phyloP scores from a whole-genome alignment of 2,329 filamentous ascomycete genomes.

The Fonsecaea nubica region DNA sequence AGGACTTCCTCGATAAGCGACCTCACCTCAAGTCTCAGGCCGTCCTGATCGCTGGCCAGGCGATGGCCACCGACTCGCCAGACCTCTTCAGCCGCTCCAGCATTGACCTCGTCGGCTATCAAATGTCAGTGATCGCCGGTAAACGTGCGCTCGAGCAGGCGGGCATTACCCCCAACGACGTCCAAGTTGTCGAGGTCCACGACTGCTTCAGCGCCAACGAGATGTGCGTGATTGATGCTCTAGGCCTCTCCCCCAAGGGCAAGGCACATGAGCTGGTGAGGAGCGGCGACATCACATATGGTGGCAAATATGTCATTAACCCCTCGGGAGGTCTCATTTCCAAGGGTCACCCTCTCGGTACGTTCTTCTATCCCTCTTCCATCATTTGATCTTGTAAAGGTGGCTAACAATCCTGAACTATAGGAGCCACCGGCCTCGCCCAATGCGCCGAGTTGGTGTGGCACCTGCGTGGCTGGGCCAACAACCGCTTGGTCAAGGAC shows the following conservation, averaged over 20 bases:
- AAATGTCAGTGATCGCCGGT: conserved; percentile 78
- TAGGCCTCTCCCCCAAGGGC: conserved; percentile 77
- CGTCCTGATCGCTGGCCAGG: conserved; percentile 87
- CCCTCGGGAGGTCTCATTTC: conserved; percentile 93
- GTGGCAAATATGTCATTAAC: conserved; percentile 81
- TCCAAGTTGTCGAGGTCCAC: conserved; percentile 88
- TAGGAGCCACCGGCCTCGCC: conserved; percentile 80
- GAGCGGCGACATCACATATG: conserved; percentile 87
- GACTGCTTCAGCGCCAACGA: conserved; percentile 98
- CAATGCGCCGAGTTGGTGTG: conserved; percentile 95
- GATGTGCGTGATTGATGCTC: conserved; percentile 85
- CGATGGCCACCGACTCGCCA: conserved; percentile 82
- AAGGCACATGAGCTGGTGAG: conserved; percentile 93
- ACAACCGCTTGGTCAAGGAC: conserved; percentile 75
- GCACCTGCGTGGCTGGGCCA: conserved; percentile 95
- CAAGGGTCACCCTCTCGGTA: conserved; percentile 90
- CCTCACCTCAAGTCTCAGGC: conserved; percentile 83
- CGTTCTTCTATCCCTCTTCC: background rate
- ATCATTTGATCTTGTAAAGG: background rate
- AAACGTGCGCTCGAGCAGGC: conserved; percentile 76
- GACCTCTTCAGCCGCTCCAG: conserved; percentile 77
- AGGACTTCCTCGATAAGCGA: conserved; percentile 83
- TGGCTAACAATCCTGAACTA: conserved; percentile 19
- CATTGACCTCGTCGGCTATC: conserved; percentile 88
- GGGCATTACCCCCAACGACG: conserved; percentile 67